Percentiles rank a stretch among this genome's conserved stretches.
Conservation (phyloP, 768 basidiomycete species). For the Filobasidium floriforme region DNA sequence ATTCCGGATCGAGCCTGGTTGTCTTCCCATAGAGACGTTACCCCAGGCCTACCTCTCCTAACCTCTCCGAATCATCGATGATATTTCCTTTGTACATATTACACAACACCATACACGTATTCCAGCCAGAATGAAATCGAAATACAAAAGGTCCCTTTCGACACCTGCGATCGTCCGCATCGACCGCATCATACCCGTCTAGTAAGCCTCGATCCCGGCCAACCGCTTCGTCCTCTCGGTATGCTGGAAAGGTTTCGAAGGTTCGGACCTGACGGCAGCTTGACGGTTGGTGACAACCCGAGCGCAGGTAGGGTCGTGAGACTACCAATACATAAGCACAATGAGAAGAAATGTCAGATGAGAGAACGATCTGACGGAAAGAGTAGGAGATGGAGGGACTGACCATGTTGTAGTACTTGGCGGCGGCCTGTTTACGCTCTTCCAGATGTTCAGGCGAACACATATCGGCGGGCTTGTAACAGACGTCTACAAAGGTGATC, state of each 20-base stretch:
- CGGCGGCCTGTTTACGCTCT: slow-evolving; percentile 26
- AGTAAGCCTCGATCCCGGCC: slow-evolving; percentile 15
- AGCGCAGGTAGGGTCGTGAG: slow-evolving; percentile 17
- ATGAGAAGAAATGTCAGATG: not conserved
- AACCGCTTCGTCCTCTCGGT: slow-evolving; percentile 13
- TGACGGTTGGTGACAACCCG: slow-evolving; percentile 7
- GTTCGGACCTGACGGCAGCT: slow-evolving; percentile 7
- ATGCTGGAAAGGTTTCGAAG: slow-evolving; percentile 13
- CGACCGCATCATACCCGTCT: no score
- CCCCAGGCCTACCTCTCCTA: no score
- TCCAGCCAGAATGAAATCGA: no score
- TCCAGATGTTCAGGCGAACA: slow-evolving; percentile 28
- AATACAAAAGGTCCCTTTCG: no score
- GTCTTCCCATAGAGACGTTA: no score
- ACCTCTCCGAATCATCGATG: no score
- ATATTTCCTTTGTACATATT: no score
- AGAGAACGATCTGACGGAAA: not conserved
- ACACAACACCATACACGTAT: no score
- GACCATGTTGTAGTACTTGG: slow-evolving; percentile 29
- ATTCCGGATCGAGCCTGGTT: not conserved
- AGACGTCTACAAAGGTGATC: slow-evolving; percentile 31
- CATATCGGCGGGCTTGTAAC: slow-evolving; percentile 40
- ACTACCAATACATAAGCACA: not conserved
- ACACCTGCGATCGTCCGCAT: no score
- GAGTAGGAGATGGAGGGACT: slow-evolving; percentile 4